These are phyloP conservation scores for Claviceps capensis DNA, from an alignment of 2,329 filamentous ascomycete genomes.

Conservation along the genomic window DNA sequence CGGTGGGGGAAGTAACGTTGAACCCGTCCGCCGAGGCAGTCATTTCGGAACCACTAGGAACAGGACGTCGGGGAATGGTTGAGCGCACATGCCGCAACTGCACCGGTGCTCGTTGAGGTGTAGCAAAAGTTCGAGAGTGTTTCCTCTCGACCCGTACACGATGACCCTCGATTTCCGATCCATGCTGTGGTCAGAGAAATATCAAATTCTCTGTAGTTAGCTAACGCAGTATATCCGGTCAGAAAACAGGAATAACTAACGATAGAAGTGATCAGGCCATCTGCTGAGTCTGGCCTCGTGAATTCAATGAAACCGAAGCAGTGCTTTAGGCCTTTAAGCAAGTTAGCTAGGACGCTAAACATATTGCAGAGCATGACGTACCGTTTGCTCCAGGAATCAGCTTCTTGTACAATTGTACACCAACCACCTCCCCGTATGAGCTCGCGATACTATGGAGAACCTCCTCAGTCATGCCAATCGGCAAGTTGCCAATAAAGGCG, in stretches of 20 bases:
- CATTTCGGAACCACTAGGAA: neutral
- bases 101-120: conserved; percentile 6
- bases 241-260: conserved; percentile 17
- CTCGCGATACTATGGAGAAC: conserved; percentile 23
- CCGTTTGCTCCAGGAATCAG: conserved; percentile 7
- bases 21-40: neutral
- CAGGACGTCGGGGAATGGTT: conserved; percentile 4
- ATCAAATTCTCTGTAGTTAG: too few species aligned
- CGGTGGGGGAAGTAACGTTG: conserved; percentile 1
- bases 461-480: conserved; percentile 20
- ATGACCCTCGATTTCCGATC: conserved; percentile 16
- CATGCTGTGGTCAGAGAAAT: conserved; percentile 15
- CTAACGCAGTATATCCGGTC: conserved; percentile 1
- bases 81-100: conserved; percentile 4
- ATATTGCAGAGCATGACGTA: neutral
- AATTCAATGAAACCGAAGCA: conserved; percentile 28
- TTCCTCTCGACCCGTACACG: conserved; percentile 26
- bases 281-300: conserved; percentile 20
- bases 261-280: conserved; percentile 20
- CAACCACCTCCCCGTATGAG: conserved; percentile 23
- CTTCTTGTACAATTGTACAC: conserved; percentile 15
- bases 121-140: conserved; percentile 12
- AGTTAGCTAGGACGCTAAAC: conserved; percentile 6
- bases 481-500: conserved; percentile 33
- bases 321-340: conserved; percentile 9